Evolutionary conservation across 441 rosid species (phyloP).

Genomic region (Viola pubescens): DNA sequence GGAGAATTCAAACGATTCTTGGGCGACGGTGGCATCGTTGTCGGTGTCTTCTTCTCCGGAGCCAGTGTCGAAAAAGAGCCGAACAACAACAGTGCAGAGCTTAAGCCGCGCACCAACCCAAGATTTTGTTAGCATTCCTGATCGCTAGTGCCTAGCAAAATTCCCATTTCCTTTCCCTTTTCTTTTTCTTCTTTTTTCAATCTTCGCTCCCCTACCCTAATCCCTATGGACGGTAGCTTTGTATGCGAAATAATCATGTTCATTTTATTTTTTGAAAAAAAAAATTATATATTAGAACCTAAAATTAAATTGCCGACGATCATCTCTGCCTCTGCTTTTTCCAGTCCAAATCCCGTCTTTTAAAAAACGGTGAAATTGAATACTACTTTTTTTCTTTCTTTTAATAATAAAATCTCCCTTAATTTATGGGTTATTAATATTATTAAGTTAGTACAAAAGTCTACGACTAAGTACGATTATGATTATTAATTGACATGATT

Average conservation of each 20-base stretch:
- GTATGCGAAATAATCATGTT: conserved; percentile 14
- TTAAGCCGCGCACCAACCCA: conserved; percentile 19
- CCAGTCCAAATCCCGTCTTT: background rate
- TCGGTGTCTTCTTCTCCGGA: conserved; percentile 45
- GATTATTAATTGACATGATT: no score
- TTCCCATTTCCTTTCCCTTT: background rate
- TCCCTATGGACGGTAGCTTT: conserved; percentile 10
- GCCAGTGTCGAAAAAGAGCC: conserved; percentile 43
- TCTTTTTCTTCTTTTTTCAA: background rate
- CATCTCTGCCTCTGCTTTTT: conserved; percentile 41
- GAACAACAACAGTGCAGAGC: conserved; percentile 24
- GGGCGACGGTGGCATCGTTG: conserved; percentile 25
- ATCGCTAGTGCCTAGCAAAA: conserved; percentile 18
- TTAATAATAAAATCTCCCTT: no score
- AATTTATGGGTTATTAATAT: no score
- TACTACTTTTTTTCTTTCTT: no score
- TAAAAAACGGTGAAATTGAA: background rate
- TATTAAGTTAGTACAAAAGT: no score
- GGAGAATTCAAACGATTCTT: conserved; percentile 47
- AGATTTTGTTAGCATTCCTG: conserved; percentile 31
- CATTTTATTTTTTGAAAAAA: background rate
- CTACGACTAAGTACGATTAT: no score
- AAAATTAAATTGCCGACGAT: conserved; percentile 39
- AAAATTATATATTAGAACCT: background rate
- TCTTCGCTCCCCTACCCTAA: no score